Percentiles rank a stretch among this genome's conserved stretches.
Conservation (phyloP, 2,329 filamentous ascomycete species). For the Epicoccum sorghinum region DNA sequence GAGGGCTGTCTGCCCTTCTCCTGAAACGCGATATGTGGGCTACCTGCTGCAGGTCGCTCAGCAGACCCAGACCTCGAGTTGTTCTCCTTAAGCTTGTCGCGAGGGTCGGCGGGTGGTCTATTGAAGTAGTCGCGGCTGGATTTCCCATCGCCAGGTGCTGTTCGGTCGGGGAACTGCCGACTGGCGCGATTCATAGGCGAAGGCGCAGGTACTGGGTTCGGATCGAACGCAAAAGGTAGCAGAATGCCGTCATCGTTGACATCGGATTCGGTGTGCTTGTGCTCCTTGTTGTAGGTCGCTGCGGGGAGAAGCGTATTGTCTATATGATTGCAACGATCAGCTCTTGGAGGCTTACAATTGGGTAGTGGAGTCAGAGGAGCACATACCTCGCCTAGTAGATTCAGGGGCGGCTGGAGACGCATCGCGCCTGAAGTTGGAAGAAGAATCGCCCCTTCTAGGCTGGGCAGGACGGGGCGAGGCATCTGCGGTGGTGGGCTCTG, state of each 20-base stretch:
- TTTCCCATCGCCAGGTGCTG: constrained; percentile 33
- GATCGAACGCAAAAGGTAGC: constrained; percentile 59
- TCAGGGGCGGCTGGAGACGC: constrained; percentile 44
- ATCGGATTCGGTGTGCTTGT: constrained; percentile 71
- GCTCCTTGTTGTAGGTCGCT: constrained; percentile 74
- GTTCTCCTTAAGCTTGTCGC: constrained; percentile 51
- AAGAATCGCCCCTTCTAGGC: constrained; percentile 44
- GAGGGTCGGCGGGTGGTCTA: constrained; percentile 42
- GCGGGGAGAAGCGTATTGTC: constrained; percentile 74
- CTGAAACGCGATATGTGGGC: constrained; percentile 91
- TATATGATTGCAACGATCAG: constrained; percentile 31
- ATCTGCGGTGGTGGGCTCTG: constrained; percentile 69
- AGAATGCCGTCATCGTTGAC: constrained; percentile 60
- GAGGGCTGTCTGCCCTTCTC: constrained; percentile 75
- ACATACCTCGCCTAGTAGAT: constrained; percentile 43
- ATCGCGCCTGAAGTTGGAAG: constrained; percentile 47
- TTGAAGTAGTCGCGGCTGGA: constrained; percentile 54
- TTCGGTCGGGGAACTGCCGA: constrained; percentile 37
- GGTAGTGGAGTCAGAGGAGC: background rate
- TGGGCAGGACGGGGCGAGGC: constrained; percentile 62
- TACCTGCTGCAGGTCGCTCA: constrained; percentile 56
- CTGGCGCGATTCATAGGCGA: constrained; percentile 45
- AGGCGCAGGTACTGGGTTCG: constrained; percentile 52
- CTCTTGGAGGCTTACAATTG: background rate
- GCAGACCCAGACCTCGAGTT: constrained; percentile 54